Base-by-base conservation (phyloP, 1,139 yeast species). In the Diutina scorzettiae region DNA sequence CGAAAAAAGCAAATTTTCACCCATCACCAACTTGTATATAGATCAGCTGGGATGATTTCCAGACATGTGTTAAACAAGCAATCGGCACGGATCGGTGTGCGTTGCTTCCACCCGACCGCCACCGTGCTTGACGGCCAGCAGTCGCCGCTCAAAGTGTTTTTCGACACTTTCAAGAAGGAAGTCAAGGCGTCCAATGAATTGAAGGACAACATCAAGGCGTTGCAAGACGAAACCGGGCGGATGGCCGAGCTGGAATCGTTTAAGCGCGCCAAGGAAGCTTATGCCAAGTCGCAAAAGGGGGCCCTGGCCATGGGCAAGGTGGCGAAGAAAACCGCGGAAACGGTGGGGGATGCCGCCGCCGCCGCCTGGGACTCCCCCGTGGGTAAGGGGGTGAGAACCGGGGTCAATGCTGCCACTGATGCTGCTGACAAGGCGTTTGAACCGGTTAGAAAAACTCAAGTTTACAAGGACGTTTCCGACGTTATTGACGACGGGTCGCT, bases 341-440 rank as follows among this genome's bases (percentile, higher is more conserved):
- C 81, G 29, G 86, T 91, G 25, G 98, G 96, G 44, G 81, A 75
- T 44, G 94, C 79, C 39, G 98, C 96, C 3, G 71, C 75, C 40
- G 81, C 81, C 48, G 96, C 97, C 0, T 93, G 99, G 99, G 96
- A 93, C 48, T 86, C 96, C 2, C 87, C 91, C 28, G 84, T 91
- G 41, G 91, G 95, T 49, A 80, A 81, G 60, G 83, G 81, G 42
- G 91, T 95, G 16, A 76, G 98, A 57, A 71, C 78, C 36, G 86
- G 87, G 0, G 93, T 87, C 12, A 73, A 73, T 48, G 74, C 75
- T 43, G 78, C 96, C 9, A 96, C 94, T 2, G 86, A 84, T 44
- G 79, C 70, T 17, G 79, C 86, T 19, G 95, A 86, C 57, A 81
- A 81, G 54, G 91, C 84, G 18, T 81, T 91, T 45, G 96, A 89